Conservation (phyloP, 2,329 filamentous ascomycete genomes). For the Aspergillus sergii region DNA sequence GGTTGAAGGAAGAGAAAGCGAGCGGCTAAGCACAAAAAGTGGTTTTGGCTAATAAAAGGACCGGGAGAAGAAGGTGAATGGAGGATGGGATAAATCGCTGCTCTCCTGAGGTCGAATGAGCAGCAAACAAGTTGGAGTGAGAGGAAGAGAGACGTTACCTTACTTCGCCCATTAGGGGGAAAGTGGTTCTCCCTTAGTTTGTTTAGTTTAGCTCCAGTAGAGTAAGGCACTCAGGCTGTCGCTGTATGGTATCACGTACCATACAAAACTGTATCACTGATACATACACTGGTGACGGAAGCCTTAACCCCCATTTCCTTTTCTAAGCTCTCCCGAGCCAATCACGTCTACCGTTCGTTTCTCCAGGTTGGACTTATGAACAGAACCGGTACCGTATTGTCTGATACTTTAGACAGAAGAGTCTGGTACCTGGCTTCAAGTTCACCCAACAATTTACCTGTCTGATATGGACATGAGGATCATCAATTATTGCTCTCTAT, state of each 20-base stretch:
- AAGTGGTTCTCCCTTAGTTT: constrained; percentile 6
- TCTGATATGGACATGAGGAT: constrained; percentile 15
- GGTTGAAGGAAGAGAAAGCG: constrained; percentile 26
- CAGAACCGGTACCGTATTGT: neutral
- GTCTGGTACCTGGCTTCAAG: constrained; percentile 4
- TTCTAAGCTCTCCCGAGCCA: constrained; percentile 19
- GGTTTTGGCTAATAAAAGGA: constrained; percentile 17
- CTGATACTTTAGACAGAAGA: neutral
- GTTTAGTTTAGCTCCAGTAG: constrained; percentile 7
- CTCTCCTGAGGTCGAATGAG: constrained; percentile 27
- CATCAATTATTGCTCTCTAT: constrained; percentile 14
- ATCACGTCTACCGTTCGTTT: constrained; percentile 25
- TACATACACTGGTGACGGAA: neutral
- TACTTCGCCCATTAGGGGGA: constrained; percentile 7
- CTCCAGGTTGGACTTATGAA: constrained; percentile 18
- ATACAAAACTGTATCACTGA: neutral
- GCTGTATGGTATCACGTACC: neutral
- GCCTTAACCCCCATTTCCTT: constrained; percentile 27
- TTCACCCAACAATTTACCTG: constrained; percentile 10
- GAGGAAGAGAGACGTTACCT: constrained; percentile 9
- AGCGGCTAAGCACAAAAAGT: constrained; percentile 18
- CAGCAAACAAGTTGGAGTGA: constrained; percentile 10
- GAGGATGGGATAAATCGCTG: constrained; percentile 11
- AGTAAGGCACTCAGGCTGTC: neutral
- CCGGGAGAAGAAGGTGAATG: constrained; percentile 9